These are phyloP conservation scores for Skeletonema menzelii DNA, from an alignment of 108 stramenopile species.

Conservation along the genomic window DNA sequence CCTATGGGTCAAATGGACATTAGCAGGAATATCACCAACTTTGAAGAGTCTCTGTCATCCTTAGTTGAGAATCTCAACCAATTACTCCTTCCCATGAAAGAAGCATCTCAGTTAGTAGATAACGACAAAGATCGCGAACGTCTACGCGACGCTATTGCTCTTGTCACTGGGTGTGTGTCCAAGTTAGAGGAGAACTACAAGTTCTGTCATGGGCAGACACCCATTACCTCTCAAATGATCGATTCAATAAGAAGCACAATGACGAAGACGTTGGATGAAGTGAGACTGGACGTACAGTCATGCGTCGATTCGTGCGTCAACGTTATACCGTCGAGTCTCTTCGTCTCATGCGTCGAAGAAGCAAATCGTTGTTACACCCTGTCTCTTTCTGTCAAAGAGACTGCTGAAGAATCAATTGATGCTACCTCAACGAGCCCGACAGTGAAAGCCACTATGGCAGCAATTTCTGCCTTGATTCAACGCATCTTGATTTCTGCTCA, in stretches of 20 bases:
- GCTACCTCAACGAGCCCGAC: not conserved
- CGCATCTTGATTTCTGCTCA: conserved; percentile 41
- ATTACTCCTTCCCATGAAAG: conserved; percentile 47
- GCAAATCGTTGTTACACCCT: conserved; percentile 7
- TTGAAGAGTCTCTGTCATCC: conserved; percentile 35
- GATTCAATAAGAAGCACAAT: conserved; percentile 10
- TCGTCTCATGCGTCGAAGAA: conserved; percentile 26
- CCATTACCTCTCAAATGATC: conserved; percentile 22
- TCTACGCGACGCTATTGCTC: conserved; percentile 32
- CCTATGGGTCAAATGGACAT: conserved; percentile 47
- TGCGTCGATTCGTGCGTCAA: conserved; percentile 28
- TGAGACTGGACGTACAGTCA: conserved; percentile 20
- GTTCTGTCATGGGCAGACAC: conserved; percentile 19
- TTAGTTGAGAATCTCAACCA: conserved; percentile 55
- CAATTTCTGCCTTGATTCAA: conserved; percentile 33
- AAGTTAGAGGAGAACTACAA: conserved; percentile 32
- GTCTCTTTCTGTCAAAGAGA: conserved; percentile 13
- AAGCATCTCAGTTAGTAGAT: conserved; percentile 29
- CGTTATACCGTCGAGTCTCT: conserved; percentile 22
- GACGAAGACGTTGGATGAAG: conserved; percentile 7
- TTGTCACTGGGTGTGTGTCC: conserved; percentile 39
- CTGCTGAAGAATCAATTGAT: not conserved
- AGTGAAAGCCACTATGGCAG: not conserved
- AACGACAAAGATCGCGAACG: conserved; percentile 16
- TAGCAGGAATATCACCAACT: conserved; percentile 6